Conservation (phyloP, 2,329 filamentous ascomycete species). For the Trichoderma pleuroti region DNA sequence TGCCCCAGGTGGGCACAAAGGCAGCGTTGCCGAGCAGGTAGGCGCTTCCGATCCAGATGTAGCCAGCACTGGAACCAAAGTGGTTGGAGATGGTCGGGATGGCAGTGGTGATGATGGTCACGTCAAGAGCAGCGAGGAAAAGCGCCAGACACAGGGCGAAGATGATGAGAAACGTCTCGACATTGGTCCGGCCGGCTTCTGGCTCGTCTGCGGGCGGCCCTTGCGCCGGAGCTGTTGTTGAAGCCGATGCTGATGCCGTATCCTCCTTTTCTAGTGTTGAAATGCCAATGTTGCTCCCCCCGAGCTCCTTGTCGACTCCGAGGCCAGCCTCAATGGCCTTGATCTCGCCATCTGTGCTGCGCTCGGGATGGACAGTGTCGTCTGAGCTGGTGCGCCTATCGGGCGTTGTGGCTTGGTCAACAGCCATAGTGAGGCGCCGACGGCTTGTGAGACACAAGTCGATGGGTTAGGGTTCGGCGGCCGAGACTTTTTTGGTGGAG, state of each 20-base stretch:
- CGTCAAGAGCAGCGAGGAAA: constrained; percentile 54
- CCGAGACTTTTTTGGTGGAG: constrained; percentile 17
- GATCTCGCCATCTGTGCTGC: constrained; percentile 21
- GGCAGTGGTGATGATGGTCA: constrained; percentile 64
- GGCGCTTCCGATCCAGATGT: constrained; percentile 73
- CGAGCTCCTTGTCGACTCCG: neutral
- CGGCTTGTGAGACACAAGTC: neutral
- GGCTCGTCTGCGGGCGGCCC: constrained; percentile 25
- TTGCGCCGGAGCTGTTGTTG: constrained; percentile 5
- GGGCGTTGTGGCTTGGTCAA: constrained; percentile 18
- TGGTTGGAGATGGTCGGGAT: constrained; percentile 62
- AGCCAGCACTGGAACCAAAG: constrained; percentile 64
- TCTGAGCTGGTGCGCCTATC: constrained; percentile 30
- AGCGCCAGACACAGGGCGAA: constrained; percentile 42
- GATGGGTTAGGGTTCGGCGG: neutral
- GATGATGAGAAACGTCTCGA: constrained; percentile 40
- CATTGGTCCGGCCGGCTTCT: constrained; percentile 36
- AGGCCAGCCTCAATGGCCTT: constrained; percentile 1
- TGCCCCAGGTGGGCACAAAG: constrained; percentile 67
- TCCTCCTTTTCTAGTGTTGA: constrained; percentile 19
- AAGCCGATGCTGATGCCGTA: constrained; percentile 1
- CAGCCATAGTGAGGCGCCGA: constrained; percentile 12
- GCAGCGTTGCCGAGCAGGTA: constrained; percentile 69
- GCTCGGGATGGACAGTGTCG: constrained; percentile 29
- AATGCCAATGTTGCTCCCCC: constrained; percentile 1